These are phyloP conservation scores for Cladorrhinum samala DNA, from an alignment of 495 filamentous ascomycete species.

Conservation along the genomic window DNA sequence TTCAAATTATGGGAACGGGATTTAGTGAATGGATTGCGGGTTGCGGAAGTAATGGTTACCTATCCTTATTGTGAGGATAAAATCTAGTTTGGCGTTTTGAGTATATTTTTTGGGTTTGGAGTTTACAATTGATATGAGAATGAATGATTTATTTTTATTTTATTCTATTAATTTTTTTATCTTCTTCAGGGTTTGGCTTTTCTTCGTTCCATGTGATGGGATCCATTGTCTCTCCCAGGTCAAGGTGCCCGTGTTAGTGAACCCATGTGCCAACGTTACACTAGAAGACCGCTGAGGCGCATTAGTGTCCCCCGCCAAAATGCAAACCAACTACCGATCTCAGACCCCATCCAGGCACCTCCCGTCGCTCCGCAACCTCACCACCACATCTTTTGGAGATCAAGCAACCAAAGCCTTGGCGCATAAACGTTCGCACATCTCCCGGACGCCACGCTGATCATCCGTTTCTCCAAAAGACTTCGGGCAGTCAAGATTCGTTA, in stretches of 20 bases:
- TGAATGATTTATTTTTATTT: too few relatives aligned
- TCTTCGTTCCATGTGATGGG: background rate
- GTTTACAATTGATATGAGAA: too few relatives aligned
- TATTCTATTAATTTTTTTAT: too few relatives aligned
- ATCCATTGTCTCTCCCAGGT: background rate
- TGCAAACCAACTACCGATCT: constrained; percentile 18
- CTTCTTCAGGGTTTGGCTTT: background rate
- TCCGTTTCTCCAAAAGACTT: too few relatives aligned
- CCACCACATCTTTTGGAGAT: background rate
- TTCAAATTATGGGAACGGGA: too few relatives aligned
- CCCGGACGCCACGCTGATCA: constrained; percentile 6
- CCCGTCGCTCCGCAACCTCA: background rate
- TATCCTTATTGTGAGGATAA: too few relatives aligned
- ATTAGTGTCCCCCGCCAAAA: constrained; percentile 4
- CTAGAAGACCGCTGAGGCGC: too few relatives aligned
- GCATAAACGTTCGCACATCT: constrained; percentile 5
- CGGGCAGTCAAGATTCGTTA: too few relatives aligned
- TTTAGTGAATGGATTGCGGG: too few relatives aligned
- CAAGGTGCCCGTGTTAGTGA: background rate
- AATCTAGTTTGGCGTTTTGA: too few relatives aligned
- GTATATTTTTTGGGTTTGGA: too few relatives aligned
- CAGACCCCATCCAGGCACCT: background rate
- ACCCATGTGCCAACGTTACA: constrained; percentile 5
- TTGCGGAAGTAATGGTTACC: too few relatives aligned
- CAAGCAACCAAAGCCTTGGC: background rate